Evolutionary conservation across 2,329 filamentous ascomycete species (phyloP), one percentile per base, ranked within the genome.

Genomic region (Neofusicoccum umdonicola): DNA sequence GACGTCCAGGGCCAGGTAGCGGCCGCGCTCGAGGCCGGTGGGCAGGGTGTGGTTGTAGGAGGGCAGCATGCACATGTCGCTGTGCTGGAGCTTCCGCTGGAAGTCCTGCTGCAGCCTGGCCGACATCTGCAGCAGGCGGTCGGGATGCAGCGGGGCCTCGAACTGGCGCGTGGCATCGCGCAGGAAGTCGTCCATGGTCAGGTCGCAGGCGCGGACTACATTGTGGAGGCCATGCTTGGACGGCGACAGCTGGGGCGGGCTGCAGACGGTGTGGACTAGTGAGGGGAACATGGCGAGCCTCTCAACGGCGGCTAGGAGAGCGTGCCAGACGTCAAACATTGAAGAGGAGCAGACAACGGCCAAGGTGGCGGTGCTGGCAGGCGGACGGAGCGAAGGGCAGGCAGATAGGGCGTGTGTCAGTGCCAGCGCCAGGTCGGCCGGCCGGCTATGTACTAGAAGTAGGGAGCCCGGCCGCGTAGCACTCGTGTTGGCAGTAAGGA

Each of bases 31-130:
- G 54, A 80, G 72, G 4, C 87, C 87, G 4, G 82, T 83, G 1
- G 87, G 87, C 5, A 89, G 77, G 17, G 83, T 83, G 71, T 88
- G 81, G 72, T 85, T 87, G 76, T 87, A 88, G 4, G 87, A 89
- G 2, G 87, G 87, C 62, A 89, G 78, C 87, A 89, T 89, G 75
- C 84, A 87, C 65, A 85, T 83, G 27, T 84, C 81, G 72, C 83
- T 87, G 47, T 80, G 77, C 68, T 84, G 80, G 35, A 88, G 76
- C 68, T 83, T 84, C 58, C 82, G 78, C 60, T 78, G 76, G 69
- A 87, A 87, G 69, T 88, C 84, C 27, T 77, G 75, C 66, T 81
- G 78, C 66, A 84, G 71, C 65, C 74, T 71, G 52, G 68, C 68
- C 44, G 82, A 83, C 71, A 83, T 81, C 34, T 72, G 72, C 64